These are phyloP conservation scores for Chalaropsis thielavioides DNA, from an alignment of 2,329 filamentous ascomycete species.

Conservation along the genomic window DNA sequence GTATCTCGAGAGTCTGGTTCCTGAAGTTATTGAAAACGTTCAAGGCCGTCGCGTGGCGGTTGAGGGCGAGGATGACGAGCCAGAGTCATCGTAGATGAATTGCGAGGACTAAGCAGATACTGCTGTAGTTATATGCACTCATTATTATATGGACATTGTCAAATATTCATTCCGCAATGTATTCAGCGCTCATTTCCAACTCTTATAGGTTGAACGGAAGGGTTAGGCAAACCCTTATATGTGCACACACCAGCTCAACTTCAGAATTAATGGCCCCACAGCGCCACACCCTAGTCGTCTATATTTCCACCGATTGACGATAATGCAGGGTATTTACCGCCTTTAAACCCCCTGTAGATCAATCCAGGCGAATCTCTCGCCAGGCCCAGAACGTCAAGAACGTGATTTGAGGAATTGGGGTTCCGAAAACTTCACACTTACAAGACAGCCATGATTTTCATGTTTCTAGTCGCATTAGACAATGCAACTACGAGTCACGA, in stretches of 20 bases:
- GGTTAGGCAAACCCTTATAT: no score
- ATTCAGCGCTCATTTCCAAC: no score
- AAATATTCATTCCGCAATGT: no score
- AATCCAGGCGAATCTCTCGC: not conserved
- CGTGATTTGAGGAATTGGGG: not conserved
- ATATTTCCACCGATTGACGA: not conserved
- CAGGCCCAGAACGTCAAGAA: not conserved
- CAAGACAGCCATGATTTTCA: not conserved
- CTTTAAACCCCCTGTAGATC: not conserved
- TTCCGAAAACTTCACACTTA: not conserved
- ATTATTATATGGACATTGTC: no score
- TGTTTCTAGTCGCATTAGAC: not conserved
- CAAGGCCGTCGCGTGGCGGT: conserved; percentile 52
- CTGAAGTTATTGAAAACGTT: conserved; percentile 53
- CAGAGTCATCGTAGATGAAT: not conserved
- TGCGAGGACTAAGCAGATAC: no score
- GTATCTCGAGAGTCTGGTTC: conserved; percentile 62
- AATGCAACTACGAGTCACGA: not conserved
- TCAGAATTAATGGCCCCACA: not conserved
- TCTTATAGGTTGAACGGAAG: not conserved
- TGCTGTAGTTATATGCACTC: no score
- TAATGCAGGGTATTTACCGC: not conserved
- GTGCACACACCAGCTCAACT: no score
- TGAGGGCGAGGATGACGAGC: conserved; percentile 57
- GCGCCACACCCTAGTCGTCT: not conserved